A percentile compares a stretch with the other conserved stretches of the same genome.
Evolutionary conservation across 345 rosid genomes (phyloP).

Genomic region (Orychophragmus violaceus): DNA sequence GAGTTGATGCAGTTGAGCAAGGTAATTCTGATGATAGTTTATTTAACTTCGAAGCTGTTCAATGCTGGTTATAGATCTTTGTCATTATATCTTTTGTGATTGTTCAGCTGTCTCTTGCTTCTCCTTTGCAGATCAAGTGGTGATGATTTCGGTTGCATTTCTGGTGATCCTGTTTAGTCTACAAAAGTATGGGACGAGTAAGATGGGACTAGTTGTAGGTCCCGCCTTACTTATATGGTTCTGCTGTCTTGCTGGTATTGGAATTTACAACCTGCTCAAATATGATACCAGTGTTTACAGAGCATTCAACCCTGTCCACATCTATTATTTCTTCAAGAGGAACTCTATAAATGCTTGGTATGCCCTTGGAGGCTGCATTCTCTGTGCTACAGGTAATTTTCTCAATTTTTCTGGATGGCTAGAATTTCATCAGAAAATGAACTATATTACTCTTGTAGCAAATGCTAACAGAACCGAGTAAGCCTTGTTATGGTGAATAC

Average conservation of each 20-base stretch:
- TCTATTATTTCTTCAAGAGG: constrained; percentile 84
- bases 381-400: constrained; percentile 85
- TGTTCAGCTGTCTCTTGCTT: constrained; percentile 27
- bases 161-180: constrained; percentile 89
- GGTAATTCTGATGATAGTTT: constrained; percentile 38
- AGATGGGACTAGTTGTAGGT: constrained; percentile 89
- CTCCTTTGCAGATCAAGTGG: constrained; percentile 76
- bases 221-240: constrained; percentile 97
- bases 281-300: constrained; percentile 66
- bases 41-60: neutral
- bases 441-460: neutral
- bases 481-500: too few species aligned
- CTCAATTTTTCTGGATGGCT: constrained; percentile 3
- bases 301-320: constrained; percentile 90
- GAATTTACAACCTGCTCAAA: constrained; percentile 76
- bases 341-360: constrained; percentile 85
- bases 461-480: too few species aligned
- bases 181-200: constrained; percentile 98
- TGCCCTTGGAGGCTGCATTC: constrained; percentile 97
- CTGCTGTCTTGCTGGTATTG: constrained; percentile 87
- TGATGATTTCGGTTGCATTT: constrained; percentile 87
- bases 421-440: neutral
- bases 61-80: neutral
- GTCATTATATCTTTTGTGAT: neutral
- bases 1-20: constrained; percentile 62